Conservation (phyloP, 2,329 filamentous ascomycete species). For the Lachnellula hyalina region DNA sequence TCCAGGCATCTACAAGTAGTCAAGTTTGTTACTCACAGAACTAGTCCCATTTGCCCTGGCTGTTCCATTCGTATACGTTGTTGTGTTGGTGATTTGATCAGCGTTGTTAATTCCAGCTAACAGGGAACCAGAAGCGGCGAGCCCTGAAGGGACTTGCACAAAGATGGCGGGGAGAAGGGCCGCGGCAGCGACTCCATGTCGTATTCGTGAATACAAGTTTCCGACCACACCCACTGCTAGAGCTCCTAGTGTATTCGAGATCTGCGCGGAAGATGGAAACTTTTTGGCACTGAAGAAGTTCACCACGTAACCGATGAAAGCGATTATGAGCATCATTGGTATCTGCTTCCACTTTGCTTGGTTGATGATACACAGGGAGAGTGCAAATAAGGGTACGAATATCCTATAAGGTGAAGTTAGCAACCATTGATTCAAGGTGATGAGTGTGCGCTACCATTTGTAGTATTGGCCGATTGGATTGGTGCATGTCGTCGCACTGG, state of each 20-base stretch:
- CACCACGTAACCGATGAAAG: slow-evolving; percentile 68
- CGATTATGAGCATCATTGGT: slow-evolving; percentile 70
- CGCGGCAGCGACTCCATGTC: slow-evolving; percentile 66
- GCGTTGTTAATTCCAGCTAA: slow-evolving; percentile 53
- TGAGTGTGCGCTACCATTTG: slow-evolving; percentile 43
- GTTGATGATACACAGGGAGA: slow-evolving; percentile 71
- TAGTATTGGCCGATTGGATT: slow-evolving; percentile 45
- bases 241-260: slow-evolving; percentile 72
- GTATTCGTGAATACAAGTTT: slow-evolving; percentile 65
- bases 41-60: slow-evolving; percentile 24
- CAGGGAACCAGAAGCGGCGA: slow-evolving; percentile 56
- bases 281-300: slow-evolving; percentile 65
- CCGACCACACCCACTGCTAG: slow-evolving; percentile 71
- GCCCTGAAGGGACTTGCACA: slow-evolving; percentile 57
- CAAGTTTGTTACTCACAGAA: slow-evolving; percentile 17
- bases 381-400: slow-evolving; percentile 68
- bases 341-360: slow-evolving; percentile 78
- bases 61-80: slow-evolving; percentile 26
- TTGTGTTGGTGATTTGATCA: slow-evolving; percentile 43
- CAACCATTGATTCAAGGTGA: neutral
- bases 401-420: slow-evolving; percentile 25
- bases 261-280: slow-evolving; percentile 65
- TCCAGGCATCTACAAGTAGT: neutral
- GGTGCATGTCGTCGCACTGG: slow-evolving; percentile 40
- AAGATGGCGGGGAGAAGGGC: slow-evolving; percentile 86